Base-by-base conservation (phyloP, 441 rosid genomes). In the Populus hybrid region DNA sequence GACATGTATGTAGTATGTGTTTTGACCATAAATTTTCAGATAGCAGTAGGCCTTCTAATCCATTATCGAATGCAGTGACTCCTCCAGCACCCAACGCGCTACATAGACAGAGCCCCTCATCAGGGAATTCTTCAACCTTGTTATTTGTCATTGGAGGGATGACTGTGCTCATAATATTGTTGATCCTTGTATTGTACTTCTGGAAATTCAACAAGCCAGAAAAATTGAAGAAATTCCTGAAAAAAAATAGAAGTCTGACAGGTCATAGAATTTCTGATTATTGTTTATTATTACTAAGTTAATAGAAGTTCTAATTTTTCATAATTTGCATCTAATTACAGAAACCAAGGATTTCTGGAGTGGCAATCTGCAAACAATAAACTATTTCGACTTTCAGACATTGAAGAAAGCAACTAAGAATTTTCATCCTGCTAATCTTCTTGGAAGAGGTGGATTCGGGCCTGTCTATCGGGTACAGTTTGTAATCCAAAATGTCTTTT, bases 71-170 rank as follows among this genome's bases (percentile, higher is more conserved):
- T 66, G 83, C 85, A 83, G 83, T 71, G 83, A 26, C 64, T 64
- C 10, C 84, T 68, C 77, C 81, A 11, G 31, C 84, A 21, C 64
- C 85, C n/a, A 8, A 40, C 28, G 71, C 2, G 45, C 71, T 69
- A 40, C 59, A n/a, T 65, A 74, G 72, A 72, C 65, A 73, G 81
- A 69, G 74, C 33, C 68, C 81, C 1, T 72, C 77, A 24, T 16
- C 50, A 45, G 14, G 23, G 63, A 63, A 67, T 75, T 35, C 81
- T 73, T 70, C 84, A 28, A 76, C 83, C 23, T 74, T 89, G 12
- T 80, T 83, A 73, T 81, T 88, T 70, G 82, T 86, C 78, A 83
- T 88, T 9, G 93, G 91, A 50, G 92, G 77, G 16, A 23, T 79
- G 45, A 68, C 76, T 40, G 78, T 83, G 77, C 77, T 89, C 26